Base-by-base conservation (phyloP, 1,139 yeast species). In the Taiozyma onychis region DNA sequence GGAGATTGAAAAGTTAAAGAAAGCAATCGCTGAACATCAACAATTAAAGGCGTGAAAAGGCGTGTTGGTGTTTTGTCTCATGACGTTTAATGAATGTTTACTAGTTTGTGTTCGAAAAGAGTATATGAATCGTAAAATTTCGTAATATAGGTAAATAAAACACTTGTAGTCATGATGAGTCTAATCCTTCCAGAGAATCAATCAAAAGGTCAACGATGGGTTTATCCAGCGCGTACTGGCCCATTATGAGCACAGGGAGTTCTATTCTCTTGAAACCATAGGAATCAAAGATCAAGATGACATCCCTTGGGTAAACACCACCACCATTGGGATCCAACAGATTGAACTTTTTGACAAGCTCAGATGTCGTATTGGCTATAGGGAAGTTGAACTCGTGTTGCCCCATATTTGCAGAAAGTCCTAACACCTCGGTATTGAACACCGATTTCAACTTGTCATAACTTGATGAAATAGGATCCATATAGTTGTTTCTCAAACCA, bases 1-100 rank as follows among this genome's bases (percentile, higher is more conserved):
- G 47, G 85, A 82, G 62, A 76, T 81, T 32, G 82, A 78, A 51
- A 71, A 68, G 47, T 77, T 79, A 54, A 70, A 78, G 50, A 69
- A 72, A 50, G 77, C 78, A 55, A 77, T 82, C 55, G 71, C 73
- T 49, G 77, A 75, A 51, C 69, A 78, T 52, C 84, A 82, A 51
- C 59, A 61, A 44, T 63, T 69, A 49, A 63, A 69, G 14, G 9
- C 35, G 14, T 32, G 18, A 32, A 32, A 32, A 30, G 34, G 39
- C 57, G 42, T n/a, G n/a, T n/a, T n/a, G n/a, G n/a, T n/a, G n/a
- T n/a, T 26, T 39, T 46, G 14, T 26, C 28, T 39, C 8, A 16
- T 27, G 35, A 21, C n/a, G 44, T 18, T 14, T 35, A 37, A 34
- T 24, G 22, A 10, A 32, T 32, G 18, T 14, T 27, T 27, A 27